Evolutionary conservation across 306 rosid genomes (phyloP), one percentile per base, ranked within the genome.

Genomic region (Gynostemma pentaphyllum): DNA sequence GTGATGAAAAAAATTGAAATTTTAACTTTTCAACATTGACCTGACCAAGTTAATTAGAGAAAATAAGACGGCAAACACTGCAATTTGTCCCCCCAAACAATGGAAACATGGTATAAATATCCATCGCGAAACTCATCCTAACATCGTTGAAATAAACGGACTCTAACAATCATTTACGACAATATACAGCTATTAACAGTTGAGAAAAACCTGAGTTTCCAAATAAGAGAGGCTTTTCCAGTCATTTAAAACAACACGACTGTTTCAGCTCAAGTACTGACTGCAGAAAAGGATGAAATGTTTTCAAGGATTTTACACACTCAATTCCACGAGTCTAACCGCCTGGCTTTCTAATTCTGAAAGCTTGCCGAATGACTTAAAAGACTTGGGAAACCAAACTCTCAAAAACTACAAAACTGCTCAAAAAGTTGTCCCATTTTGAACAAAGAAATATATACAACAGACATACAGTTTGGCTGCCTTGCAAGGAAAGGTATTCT

Each of bases 271-370:
- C 29, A 57, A 21, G 45, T 45, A 57, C 2, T 34, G 39, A 57
- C 36, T 57, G 64, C 30, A 57, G 44, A 57, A 29, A 57, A 57
- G 64, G 46, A 59, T 59, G 64, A 36, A 21, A 37, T n/a, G 47
- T 36, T 59, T 36, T 36, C 64, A 59, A 59, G 47, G 47, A 54
- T 54, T 54, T 54, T 36, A 57, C 60, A 52, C 60, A 52, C 13
- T 39, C 39, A 8, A 52, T 26, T 21, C 64, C 19, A 57, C 64
- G 23, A 27, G 22, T 28, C 59, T 12, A 26, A 29, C 56, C 14
- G 27, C 19, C 21, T 14, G 37, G 41, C 14, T 8, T 32, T 11
- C 63, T 55, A 55, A 56, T 56, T 34, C 47, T 59, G 47, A 36
- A 29, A 34, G 23, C 30, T 57, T 34, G 18, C 45, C n/a, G 12